Conservation (phyloP, 1,139 yeast genomes). For the Lodderomyces pseudojiufengensis region DNA sequence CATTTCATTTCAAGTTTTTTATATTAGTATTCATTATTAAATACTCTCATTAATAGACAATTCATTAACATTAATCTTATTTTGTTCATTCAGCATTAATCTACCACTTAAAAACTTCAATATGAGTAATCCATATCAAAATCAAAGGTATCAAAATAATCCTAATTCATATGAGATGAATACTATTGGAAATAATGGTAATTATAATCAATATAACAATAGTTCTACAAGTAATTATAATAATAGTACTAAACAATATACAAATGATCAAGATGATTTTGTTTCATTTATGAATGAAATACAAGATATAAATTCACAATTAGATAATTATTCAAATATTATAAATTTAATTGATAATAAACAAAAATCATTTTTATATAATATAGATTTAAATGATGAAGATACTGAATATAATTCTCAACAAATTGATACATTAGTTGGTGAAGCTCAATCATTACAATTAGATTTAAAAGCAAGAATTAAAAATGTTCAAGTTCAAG, state of each 20-base stretch:
- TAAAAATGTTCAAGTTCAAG: constrained; percentile 61
- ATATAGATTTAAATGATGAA: constrained; percentile 70
- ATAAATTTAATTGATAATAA: constrained; percentile 75
- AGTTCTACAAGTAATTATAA: background rate
- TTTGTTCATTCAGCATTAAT: too few relatives aligned
- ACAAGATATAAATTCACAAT: constrained; percentile 73
- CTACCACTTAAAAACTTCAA: too few relatives aligned
- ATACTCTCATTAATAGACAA: background rate
- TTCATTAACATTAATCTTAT: too few relatives aligned
- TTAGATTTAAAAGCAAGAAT: constrained; percentile 70
- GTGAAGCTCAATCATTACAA: constrained; percentile 79
- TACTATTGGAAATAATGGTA: constrained; percentile 19
- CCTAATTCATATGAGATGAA: constrained; percentile 29
- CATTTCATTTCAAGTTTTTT: too few relatives aligned
- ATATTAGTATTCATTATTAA: too few relatives aligned
- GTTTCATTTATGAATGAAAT: constrained; percentile 79
- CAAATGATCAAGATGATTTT: constrained; percentile 50
- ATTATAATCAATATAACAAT: constrained; percentile 2
- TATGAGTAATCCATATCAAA: constrained; percentile 30
- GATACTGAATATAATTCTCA: constrained; percentile 67
- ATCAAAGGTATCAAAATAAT: constrained; percentile 9
- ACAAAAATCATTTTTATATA: constrained; percentile 81
- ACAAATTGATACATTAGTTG: constrained; percentile 72
- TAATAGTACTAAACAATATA: constrained; percentile 10
- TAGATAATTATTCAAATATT: constrained; percentile 74